Percentiles rank a stretch among this genome's conserved stretches.
Conservation (phyloP, 345 rosid genomes). For the Jatropha curcas region DNA sequence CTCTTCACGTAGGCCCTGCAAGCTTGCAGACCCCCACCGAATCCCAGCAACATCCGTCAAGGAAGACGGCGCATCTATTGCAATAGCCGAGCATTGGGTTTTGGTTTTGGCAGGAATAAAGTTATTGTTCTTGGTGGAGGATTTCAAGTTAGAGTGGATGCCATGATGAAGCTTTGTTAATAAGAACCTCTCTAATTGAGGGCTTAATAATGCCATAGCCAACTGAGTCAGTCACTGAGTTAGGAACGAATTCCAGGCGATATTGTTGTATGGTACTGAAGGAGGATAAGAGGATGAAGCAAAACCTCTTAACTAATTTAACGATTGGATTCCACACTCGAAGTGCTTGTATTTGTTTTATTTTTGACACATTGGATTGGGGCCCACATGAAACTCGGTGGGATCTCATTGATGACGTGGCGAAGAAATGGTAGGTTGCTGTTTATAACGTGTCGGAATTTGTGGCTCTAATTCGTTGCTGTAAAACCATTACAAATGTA, state of each 20-base stretch:
- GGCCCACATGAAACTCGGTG: not conserved
- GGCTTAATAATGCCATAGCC: conserved; percentile 65
- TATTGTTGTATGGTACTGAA: conserved; percentile 11
- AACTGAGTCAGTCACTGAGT: conserved; percentile 35
- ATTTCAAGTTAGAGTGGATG: conserved; percentile 11
- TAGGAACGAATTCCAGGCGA: conserved; percentile 21
- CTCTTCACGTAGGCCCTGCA: conserved; percentile 87
- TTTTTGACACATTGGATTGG: not conserved
- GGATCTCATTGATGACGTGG: not conserved
- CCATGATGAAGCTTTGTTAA: conserved; percentile 31
- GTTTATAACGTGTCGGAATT: too few relatives aligned
- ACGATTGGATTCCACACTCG: conserved; percentile 27
- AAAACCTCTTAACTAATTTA: conserved; percentile 42
- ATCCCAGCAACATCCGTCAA: conserved; percentile 53
- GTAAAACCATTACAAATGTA: too few relatives aligned
- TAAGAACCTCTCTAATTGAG: conserved; percentile 58
- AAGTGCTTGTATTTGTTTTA: not conserved
- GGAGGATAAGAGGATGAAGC: conserved; percentile 43
- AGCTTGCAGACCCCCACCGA: conserved; percentile 68
- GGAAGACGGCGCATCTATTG: conserved; percentile 77
- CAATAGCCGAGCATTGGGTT: conserved; percentile 70
- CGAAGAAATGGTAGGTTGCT: not conserved
- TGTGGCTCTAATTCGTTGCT: too few relatives aligned
- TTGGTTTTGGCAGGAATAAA: conserved; percentile 24
- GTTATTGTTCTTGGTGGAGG: conserved; percentile 6